Evolutionary conservation across 2,329 filamentous ascomycete genomes (phyloP).

Genomic region (Thelonectria olida): DNA sequence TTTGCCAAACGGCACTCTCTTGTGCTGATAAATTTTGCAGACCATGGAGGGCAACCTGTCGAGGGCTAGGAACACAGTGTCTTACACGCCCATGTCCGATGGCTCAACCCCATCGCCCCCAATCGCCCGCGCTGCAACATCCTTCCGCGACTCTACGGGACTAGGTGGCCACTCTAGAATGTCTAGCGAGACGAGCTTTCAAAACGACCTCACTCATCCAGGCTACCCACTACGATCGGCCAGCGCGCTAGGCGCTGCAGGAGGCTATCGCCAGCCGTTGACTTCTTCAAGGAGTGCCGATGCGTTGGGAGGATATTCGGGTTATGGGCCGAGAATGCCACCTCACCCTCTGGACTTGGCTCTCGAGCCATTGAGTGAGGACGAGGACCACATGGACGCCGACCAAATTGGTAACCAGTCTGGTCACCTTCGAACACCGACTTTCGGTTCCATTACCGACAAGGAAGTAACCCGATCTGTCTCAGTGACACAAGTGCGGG

Average conservation of each 20-base stretch:
- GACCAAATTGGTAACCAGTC: constrained; percentile 30
- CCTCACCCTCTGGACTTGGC: constrained; percentile 52
- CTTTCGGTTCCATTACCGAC: constrained; percentile 52
- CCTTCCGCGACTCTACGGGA: constrained; percentile 32
- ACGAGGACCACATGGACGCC: constrained; percentile 49
- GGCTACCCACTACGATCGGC: constrained; percentile 65
- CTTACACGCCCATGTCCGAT: constrained; percentile 53
- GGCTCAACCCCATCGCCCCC: constrained; percentile 64
- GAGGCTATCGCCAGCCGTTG: constrained; percentile 64
- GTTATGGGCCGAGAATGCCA: constrained; percentile 49
- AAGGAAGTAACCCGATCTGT: constrained; percentile 69
- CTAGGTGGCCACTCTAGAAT: constrained; percentile 45
- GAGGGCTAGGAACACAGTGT: constrained; percentile 77
- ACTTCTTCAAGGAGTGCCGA: constrained; percentile 56
- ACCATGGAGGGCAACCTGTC: constrained; percentile 93
- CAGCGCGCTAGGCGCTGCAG: constrained; percentile 69
- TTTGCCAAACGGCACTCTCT: not conserved
- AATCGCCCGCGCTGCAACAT: constrained; percentile 44
- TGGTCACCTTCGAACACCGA: constrained; percentile 55
- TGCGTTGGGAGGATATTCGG: constrained; percentile 44
- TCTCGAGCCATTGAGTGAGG: constrained; percentile 65
- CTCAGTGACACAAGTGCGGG: constrained; percentile 77
- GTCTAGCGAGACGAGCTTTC: constrained; percentile 43
- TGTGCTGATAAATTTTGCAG: constrained; percentile 55
- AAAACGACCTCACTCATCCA: constrained; percentile 39